Base-by-base conservation (phyloP, 2,329 filamentous ascomycete genomes). In the Trichoderma sp. region DNA sequence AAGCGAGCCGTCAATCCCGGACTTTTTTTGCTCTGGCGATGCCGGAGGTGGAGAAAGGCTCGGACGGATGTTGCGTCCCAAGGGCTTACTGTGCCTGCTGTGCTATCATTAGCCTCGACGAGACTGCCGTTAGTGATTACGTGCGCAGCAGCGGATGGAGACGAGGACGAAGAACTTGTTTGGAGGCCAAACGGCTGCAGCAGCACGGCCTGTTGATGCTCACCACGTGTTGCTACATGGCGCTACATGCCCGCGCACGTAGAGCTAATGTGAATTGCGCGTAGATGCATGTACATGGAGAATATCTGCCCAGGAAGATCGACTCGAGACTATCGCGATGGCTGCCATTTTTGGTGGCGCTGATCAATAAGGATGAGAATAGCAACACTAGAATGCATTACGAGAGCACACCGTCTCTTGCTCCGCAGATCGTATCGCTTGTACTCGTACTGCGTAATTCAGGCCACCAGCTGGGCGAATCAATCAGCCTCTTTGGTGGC, bases 201-300 rank as follows among this genome's bases (percentile, higher is more conserved):
- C 5, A 49, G 47, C n/a, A 63, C 56, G 63, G 35, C 47, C 63
- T 66, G 49, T 66, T 40, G 63, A 55, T 31, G 63, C 53, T 49
- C 63, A 66, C 63, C 63, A 66, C 63, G 63, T 66, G 57, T 47
- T 47, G 37, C 16, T 56, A 66, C 53, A 66, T 66, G 60, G 16
- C 40, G 19, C 16, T 56, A 64, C 61, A 63, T 63, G 31, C 24
- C 40, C 16, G 40, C n/a, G 40, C 8, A 8, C n/a, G 40, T 43
- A 43, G 40, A 43, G 40, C 40, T 43, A 43, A 43, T 43, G 40
- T 43, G 19, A 10, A n/a, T 13, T 13, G 47, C 10, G 21, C 11
- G 47, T 49, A 49, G 14, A 49, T 21, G 47, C 21, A 24, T 24
- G 47, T 49, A 49, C 47, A 49, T 21, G 43, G 3, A 7, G 37